Evolutionary conservation across 1,284 basidiomycete genomes (phyloP), one percentile per base, ranked within the genome.

Genomic region (Trichosporon sp.): DNA sequence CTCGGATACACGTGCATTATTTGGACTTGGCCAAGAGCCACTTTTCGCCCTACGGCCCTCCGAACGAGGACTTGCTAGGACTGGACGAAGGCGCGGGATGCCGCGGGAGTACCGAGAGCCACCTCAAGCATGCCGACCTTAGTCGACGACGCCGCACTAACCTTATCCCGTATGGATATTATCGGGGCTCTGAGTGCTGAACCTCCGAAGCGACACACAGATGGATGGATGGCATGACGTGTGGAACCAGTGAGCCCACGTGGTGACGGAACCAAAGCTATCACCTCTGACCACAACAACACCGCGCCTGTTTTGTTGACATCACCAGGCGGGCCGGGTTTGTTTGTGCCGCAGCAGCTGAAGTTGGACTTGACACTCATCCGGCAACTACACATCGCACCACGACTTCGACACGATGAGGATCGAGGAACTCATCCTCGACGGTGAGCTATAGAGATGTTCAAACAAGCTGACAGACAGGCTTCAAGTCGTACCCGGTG

Each of bases 401-500:
- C 49, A 8, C 49, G 14, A 29, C 46, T 13, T 11, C 49, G 44
- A 54, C 74, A 76, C 37, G 32, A 91, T 91, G 89, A 84, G 89
- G 66, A 91, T 91, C 59, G 88, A 91, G 75, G 89, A 91, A 72
- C 85, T 91, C 49, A 87, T 91, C 59, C 82, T 91, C 56, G 89
- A 91, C 79, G 89, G 88, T 84, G 63, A 31, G 77, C 65, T 9
- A 1, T 2, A 4, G 2, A 3, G 2, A 3, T 25, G 4, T 2
- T 0, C 16, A 9, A 19, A 5, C 1, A 7, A 33, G 58, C 62
- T 67, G 37, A 63, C 58, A 33, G 1, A 4, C 65, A 92, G 91
- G 92, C 59, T 95, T 95, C 85, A 98, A 98, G 81, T 97, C 94
- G 16, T 97, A 98, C 75, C 94, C 95, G 19, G 92, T 94, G 32